These are phyloP conservation scores for Cotoneaster glaucophyllus DNA, from an alignment of 306 rosid genomes.

Conservation along the genomic window DNA sequence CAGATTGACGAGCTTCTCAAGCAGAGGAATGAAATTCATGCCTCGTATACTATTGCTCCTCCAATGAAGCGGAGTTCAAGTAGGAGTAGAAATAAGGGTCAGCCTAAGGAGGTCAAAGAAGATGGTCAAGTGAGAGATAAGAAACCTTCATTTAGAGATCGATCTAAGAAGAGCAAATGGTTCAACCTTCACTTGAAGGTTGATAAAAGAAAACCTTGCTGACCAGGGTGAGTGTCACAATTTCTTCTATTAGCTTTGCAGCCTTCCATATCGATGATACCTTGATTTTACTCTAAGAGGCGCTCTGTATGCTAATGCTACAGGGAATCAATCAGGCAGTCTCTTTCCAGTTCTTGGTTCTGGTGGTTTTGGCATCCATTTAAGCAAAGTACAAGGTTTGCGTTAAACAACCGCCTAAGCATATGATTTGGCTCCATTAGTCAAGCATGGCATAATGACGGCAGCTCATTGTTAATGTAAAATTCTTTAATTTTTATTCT, in stretches of 20 bases:
- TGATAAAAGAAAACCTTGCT: conserved; percentile 92
- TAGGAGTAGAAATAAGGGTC: conserved; percentile 56
- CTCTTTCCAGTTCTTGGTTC: conserved; percentile 10
- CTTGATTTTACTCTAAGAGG: not conserved
- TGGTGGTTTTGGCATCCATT: conserved; percentile 25
- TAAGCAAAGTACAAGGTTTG: conserved; percentile 27
- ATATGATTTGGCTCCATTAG: conserved; percentile 20
- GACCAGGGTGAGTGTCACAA: conserved; percentile 34
- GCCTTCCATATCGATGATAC: not conserved
- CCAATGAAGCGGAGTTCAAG: conserved; percentile 70
- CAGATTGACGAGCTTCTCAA: conserved; percentile 92
- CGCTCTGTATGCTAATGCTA: conserved; percentile 5
- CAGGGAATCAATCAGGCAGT: conserved; percentile 17
- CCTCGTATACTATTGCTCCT: conserved; percentile 64
- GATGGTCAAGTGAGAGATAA: conserved; percentile 65
- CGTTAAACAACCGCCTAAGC: conserved; percentile 13
- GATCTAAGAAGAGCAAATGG: conserved; percentile 89
- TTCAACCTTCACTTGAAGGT: conserved; percentile 79
- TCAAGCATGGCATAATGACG: conserved; percentile 32
- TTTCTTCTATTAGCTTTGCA: conserved; percentile 5
- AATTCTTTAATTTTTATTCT: conserved; percentile 27
- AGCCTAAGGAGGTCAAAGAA: conserved; percentile 62
- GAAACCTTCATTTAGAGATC: conserved; percentile 50
- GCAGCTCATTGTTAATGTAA: conserved; percentile 55
- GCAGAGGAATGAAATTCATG: conserved; percentile 87